Evolutionary conservation across 768 basidiomycete species (phyloP), one percentile per base, ranked within the genome.

Genomic region (Lentinula boryana): DNA sequence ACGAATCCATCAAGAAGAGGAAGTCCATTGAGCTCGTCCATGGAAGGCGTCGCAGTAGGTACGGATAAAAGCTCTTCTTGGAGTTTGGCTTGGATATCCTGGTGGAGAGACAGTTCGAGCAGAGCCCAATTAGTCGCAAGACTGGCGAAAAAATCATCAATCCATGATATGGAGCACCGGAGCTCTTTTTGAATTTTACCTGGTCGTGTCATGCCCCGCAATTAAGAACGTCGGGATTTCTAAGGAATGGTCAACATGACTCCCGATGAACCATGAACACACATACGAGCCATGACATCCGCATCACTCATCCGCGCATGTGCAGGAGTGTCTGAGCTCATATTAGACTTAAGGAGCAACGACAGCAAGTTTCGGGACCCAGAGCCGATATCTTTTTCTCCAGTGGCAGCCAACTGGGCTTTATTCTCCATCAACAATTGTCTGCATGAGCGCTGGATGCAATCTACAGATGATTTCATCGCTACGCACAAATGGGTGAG

Each of bases 1-100:
- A 86, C 76, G 9, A 88, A 80, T 18, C 74, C 75, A 62, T 90
- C 90, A 21, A 93, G 82, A 65, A 88, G 90, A 0, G 86, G 80
- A 4, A 93, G 74, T 3, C 79, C 75, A 59, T 82, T 80, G 1
- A 92, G 77, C 38, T 86, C 80, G 38, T 91, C 89, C 84, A 90
- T 89, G 3, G 79, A 77, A 4, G 88, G 88, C 1, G 72, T 80
- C 9, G 88, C 83, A 0, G 82, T 83, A 0, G 75, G 65, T 12
- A 86, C 72, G 0, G 72, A 67, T 8, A 81, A 70, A 1, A 87
- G 72, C 65, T 91, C 88, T 1, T 81, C 75, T 1, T 86, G 78
- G 0, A 92, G 78, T 64, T 81, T 82, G 10, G 65, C 71, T 63
- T 89, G 88, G 3, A 80, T 71, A 1, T 77, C 73, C 0, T 77